Conservation (phyloP, 345 rosid genomes). For the Carallia pectinifolia region DNA sequence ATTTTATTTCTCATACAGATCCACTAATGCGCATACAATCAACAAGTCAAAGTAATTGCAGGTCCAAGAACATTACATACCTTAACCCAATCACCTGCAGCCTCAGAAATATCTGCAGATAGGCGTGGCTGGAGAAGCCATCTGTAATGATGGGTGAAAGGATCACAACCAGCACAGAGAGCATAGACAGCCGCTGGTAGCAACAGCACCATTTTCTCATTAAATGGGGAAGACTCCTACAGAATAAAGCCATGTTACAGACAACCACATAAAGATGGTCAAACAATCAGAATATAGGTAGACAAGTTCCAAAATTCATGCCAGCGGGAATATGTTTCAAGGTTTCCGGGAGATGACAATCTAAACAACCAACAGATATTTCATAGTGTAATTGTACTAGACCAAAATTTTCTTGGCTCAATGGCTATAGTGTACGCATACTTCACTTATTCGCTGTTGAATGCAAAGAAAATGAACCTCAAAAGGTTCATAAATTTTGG, state of each 20-base stretch:
- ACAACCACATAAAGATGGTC: background rate
- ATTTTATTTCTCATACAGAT: constrained; percentile 19
- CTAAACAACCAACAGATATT: no score
- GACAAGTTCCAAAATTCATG: no score
- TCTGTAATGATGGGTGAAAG: constrained; percentile 39
- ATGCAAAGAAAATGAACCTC: background rate
- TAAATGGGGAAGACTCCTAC: constrained; percentile 54
- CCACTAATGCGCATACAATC: constrained; percentile 18
- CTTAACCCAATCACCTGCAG: constrained; percentile 46
- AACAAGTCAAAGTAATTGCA: constrained; percentile 4
- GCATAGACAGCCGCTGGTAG: constrained; percentile 81
- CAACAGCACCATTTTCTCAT: constrained; percentile 51
- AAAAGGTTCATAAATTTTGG: background rate
- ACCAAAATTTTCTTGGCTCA: no score
- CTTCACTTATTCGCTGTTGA: background rate
- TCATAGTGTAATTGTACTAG: no score
- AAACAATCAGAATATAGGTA: background rate
- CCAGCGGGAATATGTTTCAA: no score
- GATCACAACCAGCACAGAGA: constrained; percentile 65
- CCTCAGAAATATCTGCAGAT: constrained; percentile 40
- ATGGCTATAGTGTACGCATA: no score
- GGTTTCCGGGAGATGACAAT: no score
- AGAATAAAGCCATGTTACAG: background rate
- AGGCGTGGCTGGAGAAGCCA: constrained; percentile 32
- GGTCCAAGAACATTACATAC: constrained; percentile 32